Base-by-base conservation (phyloP, 441 rosid species). In the Pelargonium myrrhifolium region DNA sequence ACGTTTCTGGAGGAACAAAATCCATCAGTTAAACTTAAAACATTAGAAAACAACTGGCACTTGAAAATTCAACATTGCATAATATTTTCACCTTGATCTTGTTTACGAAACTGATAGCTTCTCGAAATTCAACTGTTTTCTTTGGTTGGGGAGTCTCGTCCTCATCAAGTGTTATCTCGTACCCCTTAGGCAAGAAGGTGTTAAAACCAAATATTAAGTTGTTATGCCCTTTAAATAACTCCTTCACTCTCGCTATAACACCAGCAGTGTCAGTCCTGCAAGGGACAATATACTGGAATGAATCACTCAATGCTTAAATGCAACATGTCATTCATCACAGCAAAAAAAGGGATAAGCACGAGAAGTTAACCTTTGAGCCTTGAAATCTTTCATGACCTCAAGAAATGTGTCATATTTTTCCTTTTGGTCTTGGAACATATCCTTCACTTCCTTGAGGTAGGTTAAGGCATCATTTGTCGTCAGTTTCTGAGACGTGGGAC, bases 101-200 rank as follows among this genome's bases (percentile, higher is more conserved):
- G n/a, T n/a, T n/a, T n/a, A n/a, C n/a, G 78, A 95, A 95, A 78
- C 77, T 87, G 77, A 92, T 89, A 64, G 98, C 99, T 85, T 90
- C 93, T 66, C 86, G 97, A 84, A 95, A 95, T 80, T 95, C 98
- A 79, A 89, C 93, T 60, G 89, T 96, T 77, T 95, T 95, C 87
- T 92, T 95, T 59, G 77, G 93, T 0, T 76, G 76, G 77, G 89
- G 86, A 61, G 83, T 90, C 68, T 87, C 97, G 62, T 87, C 95
- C 62, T 92, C 96, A 15, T 78, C 80, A 10, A 92, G 93, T 4
- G 92, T 87, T 71, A 95, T 92, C 83, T 90, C 96, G 70, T 81
- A 90, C 69, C 96, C 99, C 81, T 95, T 92, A n/a, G 99, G 99
- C 74, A 95, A 84, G 83, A 95, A 95, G 73, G 96, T 88, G 73